These are phyloP conservation scores for Pyricularia grisea DNA, from an alignment of 2,329 filamentous ascomycete species.

Conservation along the genomic window DNA sequence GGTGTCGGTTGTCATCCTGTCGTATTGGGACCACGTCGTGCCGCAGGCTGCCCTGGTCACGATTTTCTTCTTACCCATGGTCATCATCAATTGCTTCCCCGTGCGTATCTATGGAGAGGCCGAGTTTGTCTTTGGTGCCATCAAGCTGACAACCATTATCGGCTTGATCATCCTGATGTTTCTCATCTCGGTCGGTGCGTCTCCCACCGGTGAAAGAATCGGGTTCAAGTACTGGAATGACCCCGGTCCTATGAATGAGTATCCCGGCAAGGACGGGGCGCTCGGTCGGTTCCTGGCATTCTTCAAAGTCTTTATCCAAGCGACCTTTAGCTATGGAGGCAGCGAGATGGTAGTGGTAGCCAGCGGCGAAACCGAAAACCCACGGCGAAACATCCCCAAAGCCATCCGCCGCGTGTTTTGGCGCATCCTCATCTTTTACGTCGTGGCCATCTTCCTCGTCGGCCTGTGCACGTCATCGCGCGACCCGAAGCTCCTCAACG, in stretches of 20 bases:
- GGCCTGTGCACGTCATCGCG: conserved; percentile 19
- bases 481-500: conserved; percentile 20
- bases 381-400: conserved; percentile 11
- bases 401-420: conserved; percentile 17
- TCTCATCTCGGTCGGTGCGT: conserved; percentile 37
- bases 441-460: conserved; percentile 18
- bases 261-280: conserved; percentile 19
- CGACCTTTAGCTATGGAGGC: conserved; percentile 8
- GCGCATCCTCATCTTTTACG: conserved; percentile 21
- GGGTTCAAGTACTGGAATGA: conserved; percentile 35
- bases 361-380: conserved; percentile 11
- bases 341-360: conserved; percentile 11
- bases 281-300: conserved; percentile 32
- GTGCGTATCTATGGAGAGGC: conserved; percentile 11
- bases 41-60: conserved; percentile 1
- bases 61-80: conserved; percentile 6
- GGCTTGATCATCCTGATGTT: conserved; percentile 40
- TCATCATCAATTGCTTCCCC: conserved; percentile 4
- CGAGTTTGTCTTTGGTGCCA: conserved; percentile 9
- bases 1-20: conserved; percentile 46
- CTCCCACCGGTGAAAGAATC: conserved; percentile 29
- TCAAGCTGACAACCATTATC: conserved; percentile 39
- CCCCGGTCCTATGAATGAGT: conserved; percentile 32
- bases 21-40: conserved; percentile 62
- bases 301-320: conserved; percentile 31